These are phyloP conservation scores for Tetrastigma voinierianum DNA, from an alignment of 164 flowering plant genomes.

Conservation along the genomic window DNA sequence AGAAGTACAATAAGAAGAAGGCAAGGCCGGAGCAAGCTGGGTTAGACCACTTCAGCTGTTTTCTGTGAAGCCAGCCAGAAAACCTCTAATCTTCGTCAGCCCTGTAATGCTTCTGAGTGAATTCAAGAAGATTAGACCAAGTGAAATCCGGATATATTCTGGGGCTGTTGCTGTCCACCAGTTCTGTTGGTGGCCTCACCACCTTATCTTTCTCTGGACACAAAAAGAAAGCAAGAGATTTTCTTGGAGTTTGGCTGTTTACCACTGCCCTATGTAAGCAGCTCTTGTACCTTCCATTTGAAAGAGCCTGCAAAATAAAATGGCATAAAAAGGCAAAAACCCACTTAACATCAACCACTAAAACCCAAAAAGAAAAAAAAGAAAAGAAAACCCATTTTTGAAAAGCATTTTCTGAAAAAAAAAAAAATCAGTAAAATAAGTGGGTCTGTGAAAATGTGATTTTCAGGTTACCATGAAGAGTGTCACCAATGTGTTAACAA, in stretches of 20 bases:
- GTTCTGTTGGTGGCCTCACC: slow-evolving; percentile 63
- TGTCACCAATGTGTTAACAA: slow-evolving; percentile 85
- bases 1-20: too few relatives aligned
- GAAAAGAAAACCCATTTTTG: not conserved
- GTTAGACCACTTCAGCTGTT: slow-evolving; percentile 12
- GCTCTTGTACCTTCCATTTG: slow-evolving; percentile 75
- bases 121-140: slow-evolving; percentile 65
- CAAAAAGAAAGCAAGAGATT: slow-evolving; percentile 78
- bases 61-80: slow-evolving; percentile 62
- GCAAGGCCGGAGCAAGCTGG: too few relatives aligned
- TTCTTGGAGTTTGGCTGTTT: slow-evolving; percentile 59
- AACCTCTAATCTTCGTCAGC: slow-evolving; percentile 65
- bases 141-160: slow-evolving; percentile 79
- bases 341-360: too few relatives aligned
- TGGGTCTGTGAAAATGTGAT: too few relatives aligned
- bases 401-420: too few relatives aligned
- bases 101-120: slow-evolving; percentile 85
- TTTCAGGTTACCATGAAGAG: slow-evolving; percentile 59
- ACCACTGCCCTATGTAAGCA: slow-evolving; percentile 89
- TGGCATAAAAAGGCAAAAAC: not conserved
- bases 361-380: not conserved
- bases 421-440: too few relatives aligned
- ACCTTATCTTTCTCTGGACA: slow-evolving; percentile 66
- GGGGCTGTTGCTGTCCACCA: slow-evolving; percentile 49
- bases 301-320: slow-evolving; percentile 52